Evolutionary conservation across 148 eudicot genomes (phyloP).

Genomic region (Silene conica): DNA sequence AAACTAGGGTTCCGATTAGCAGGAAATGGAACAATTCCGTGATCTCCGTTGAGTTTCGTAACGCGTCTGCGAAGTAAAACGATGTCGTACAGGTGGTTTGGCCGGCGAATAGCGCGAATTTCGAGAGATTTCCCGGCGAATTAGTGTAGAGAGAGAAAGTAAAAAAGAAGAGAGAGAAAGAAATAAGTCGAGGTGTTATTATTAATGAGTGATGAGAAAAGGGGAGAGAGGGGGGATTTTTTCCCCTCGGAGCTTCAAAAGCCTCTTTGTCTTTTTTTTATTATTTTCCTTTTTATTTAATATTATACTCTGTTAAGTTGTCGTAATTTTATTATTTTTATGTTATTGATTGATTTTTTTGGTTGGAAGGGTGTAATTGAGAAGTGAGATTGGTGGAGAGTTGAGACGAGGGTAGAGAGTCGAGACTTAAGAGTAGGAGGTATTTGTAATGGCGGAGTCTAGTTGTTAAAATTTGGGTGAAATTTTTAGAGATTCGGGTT

Average conservation of each 20-base stretch:
- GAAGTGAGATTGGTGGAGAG: too few species aligned
- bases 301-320: too few species aligned
- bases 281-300: background rate
- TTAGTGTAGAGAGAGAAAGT: background rate
- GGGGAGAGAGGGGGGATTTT: background rate
- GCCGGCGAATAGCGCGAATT: background rate
- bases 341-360: too few species aligned
- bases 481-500: too few species aligned
- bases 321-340: too few species aligned
- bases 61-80: background rate
- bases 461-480: too few species aligned
- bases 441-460: too few species aligned
- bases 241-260: conserved; percentile 20
- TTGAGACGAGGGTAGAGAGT: too few species aligned
- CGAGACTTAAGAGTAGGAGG: too few species aligned
- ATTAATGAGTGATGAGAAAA: conserved; percentile 8
- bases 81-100: background rate
- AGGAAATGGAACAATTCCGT: background rate
- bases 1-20: conserved; percentile 17
- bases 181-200: conserved; percentile 5
- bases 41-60: conserved; percentile 13
- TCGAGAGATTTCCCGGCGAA: conserved; percentile 4
- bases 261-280: conserved; percentile 3
- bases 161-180: background rate
- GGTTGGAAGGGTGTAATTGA: too few species aligned